Evolutionary conservation across 139 green algal genomes (phyloP).

Genomic region (Chlamydomonas incerta): DNA sequence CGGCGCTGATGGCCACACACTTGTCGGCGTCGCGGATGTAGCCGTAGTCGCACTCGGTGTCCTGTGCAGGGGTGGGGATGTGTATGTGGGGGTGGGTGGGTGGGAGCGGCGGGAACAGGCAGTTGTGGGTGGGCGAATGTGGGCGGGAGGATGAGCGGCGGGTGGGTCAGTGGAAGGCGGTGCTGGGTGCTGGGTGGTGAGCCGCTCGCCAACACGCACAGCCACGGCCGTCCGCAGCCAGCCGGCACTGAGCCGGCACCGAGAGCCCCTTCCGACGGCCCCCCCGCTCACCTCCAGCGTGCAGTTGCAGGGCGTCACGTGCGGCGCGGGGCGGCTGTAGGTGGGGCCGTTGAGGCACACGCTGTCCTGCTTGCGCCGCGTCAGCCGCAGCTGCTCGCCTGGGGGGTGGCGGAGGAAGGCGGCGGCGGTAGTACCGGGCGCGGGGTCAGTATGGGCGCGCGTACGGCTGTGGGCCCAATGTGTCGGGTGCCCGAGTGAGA

Average conservation of each 20-base stretch:
- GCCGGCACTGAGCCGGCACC: too few relatives aligned
- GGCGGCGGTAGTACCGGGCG: too few relatives aligned
- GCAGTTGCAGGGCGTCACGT: slow-evolving; percentile 1
- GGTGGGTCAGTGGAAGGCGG: too few relatives aligned
- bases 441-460: too few relatives aligned
- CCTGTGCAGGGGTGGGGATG: slow-evolving; percentile 22
- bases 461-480: too few relatives aligned
- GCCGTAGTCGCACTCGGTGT: slow-evolving; percentile 85
- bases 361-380: slow-evolving; percentile 62
- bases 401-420: neutral
- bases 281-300: slow-evolving; percentile 66
- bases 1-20: slow-evolving; percentile 12
- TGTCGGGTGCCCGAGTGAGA: too few relatives aligned
- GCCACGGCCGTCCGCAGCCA: too few relatives aligned
- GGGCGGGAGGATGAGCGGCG: too few relatives aligned
- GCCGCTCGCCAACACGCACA: too few relatives aligned
- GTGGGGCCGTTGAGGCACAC: slow-evolving; percentile 75
- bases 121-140: too few relatives aligned
- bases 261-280: neutral
- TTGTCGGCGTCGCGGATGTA: neutral
- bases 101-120: neutral
- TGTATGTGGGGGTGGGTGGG: neutral
- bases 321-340: slow-evolving; percentile 52
- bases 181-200: too few relatives aligned
- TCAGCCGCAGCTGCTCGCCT: slow-evolving; percentile 53